phyloP scores from a whole-genome alignment of 257 asterid species.

The Fraxinus quadrangulata region DNA sequence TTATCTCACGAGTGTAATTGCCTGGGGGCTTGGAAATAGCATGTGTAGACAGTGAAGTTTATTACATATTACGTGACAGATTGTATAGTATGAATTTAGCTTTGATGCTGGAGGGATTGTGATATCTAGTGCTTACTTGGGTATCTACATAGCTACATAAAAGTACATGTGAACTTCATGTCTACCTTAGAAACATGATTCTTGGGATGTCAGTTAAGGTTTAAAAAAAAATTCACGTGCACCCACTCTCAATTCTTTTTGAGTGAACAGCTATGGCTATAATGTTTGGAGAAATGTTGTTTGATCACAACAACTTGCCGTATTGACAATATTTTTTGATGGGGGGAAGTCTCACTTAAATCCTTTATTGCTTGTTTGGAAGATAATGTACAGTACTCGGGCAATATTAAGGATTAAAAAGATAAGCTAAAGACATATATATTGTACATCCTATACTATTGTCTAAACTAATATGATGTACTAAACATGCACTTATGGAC shows the following conservation, averaged over 20 bases:
- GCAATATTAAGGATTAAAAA: not conserved
- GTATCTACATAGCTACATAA: not conserved
- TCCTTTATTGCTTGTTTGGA: not conserved
- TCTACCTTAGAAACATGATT: not conserved
- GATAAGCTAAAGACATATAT: not conserved
- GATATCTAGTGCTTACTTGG: not conserved
- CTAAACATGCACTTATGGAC: not conserved
- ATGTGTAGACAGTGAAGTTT: constrained; percentile 29
- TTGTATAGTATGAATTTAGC: constrained; percentile 28
- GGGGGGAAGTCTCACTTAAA: not conserved
- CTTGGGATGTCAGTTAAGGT: not conserved
- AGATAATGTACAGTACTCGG: not conserved
- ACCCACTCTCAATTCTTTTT: not conserved
- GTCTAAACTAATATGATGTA: not conserved
- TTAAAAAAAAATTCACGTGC: not conserved
- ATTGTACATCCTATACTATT: not conserved
- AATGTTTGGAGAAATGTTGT: not conserved
- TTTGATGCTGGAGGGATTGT: constrained; percentile 25
- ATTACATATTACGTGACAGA: constrained; percentile 27
- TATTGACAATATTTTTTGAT: not conserved
- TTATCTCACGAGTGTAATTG: not conserved
- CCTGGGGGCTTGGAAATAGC: constrained; percentile 20
- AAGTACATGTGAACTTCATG: not conserved
- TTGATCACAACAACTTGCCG: not conserved
- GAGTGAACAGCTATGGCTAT: not conserved